phyloP scores from a whole-genome alignment of 352 stramenopile genomes.

The Pythium apleroticum region DNA sequence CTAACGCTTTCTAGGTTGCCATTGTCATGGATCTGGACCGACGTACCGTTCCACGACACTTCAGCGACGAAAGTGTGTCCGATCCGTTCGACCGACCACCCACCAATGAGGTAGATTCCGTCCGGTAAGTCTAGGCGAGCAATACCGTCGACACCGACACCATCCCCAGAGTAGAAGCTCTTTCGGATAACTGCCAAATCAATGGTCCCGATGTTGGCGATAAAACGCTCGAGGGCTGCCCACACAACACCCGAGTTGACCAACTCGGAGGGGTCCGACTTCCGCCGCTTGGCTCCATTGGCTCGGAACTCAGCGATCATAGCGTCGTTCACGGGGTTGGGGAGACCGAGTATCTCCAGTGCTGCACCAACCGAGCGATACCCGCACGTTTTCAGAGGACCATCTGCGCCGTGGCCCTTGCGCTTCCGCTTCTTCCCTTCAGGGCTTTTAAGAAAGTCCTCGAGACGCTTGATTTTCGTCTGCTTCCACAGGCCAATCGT shows the following conservation, averaged over 20 bases:
- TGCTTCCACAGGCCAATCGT: neutral
- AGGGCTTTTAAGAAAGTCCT: neutral
- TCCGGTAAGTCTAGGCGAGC: neutral
- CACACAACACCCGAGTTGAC: neutral
- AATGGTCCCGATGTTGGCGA: neutral
- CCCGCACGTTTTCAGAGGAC: neutral
- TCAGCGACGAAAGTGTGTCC: neutral
- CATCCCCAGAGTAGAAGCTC: neutral
- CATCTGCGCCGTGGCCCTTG: neutral
- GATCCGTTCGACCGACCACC: neutral
- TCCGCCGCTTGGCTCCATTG: neutral
- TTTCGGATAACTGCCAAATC: too few relatives aligned
- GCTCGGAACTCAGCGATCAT: constrained; percentile 4
- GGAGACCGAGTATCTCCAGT: neutral
- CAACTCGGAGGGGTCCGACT: neutral
- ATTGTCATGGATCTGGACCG: neutral
- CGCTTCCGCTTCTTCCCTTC: neutral
- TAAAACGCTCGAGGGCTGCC: neutral
- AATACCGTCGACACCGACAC: neutral
- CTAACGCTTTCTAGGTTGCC: neutral
- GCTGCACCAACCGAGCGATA: neutral
- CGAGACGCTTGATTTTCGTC: neutral
- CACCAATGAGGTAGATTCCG: neutral
- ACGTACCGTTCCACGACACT: neutral
- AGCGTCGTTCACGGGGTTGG: neutral